Conservation (phyloP, 2,329 filamentous ascomycete species). For the Neofusicoccum sp. region DNA sequence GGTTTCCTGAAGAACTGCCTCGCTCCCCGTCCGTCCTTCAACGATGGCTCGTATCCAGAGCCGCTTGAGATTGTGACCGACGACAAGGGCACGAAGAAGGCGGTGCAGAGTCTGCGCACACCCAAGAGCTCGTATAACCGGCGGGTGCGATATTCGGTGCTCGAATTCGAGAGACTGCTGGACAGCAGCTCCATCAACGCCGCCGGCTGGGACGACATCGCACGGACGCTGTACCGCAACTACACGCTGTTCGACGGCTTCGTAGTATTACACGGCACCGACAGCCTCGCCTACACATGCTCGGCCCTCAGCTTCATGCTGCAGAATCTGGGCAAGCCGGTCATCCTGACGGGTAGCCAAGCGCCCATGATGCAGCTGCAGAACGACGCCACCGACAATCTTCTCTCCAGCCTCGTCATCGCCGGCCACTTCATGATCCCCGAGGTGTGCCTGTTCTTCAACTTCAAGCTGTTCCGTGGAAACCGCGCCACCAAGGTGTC, state of each 20-base stretch:
- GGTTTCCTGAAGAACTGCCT: slow-evolving; percentile 82
- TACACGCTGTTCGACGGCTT: slow-evolving; percentile 89
- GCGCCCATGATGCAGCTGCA: slow-evolving; percentile 88
- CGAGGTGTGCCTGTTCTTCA: slow-evolving; percentile 92
- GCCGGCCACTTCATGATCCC: slow-evolving; percentile 91
- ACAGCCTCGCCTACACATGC: slow-evolving; percentile 82
- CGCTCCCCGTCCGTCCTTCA: slow-evolving; percentile 79
- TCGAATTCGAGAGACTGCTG: slow-evolving; percentile 80
- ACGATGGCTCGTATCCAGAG: slow-evolving; percentile 65
- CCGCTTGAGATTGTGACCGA: slow-evolving; percentile 57
- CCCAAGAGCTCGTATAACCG: slow-evolving; percentile 77
- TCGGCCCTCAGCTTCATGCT: slow-evolving; percentile 94
- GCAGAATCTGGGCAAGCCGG: slow-evolving; percentile 83
- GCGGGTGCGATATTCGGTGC: slow-evolving; percentile 77
- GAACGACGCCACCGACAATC: slow-evolving; percentile 87
- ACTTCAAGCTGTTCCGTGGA: slow-evolving; percentile 83
- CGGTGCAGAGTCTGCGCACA: slow-evolving; percentile 71
- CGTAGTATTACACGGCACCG: slow-evolving; percentile 86
- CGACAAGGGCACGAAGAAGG: slow-evolving; percentile 46
- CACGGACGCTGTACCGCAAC: slow-evolving; percentile 74
- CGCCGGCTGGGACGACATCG: slow-evolving; percentile 81
- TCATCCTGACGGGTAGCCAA: slow-evolving; percentile 70
- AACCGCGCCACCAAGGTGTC: slow-evolving; percentile 88
- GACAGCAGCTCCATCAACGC: slow-evolving; percentile 90
- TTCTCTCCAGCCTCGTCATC: slow-evolving; percentile 83